phyloP scores from a whole-genome alignment of 495 filamentous ascomycete species.

The Astrothelium macrocarpum region DNA sequence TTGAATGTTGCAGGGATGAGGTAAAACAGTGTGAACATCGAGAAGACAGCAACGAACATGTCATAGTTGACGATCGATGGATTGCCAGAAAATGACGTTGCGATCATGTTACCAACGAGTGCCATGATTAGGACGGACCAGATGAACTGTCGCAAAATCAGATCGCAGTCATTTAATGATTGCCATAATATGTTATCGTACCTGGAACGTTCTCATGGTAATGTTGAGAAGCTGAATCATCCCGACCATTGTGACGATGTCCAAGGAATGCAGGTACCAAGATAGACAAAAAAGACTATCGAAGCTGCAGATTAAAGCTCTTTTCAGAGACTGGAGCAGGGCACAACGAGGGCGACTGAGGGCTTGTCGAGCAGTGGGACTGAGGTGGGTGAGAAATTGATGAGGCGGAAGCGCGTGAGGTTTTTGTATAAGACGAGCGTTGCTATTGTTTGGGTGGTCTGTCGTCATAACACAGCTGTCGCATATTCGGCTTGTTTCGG shows the following conservation, averaged over 20 bases:
- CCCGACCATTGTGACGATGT: conserved; percentile 3
- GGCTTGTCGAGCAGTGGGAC: neutral
- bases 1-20: conserved; percentile 47
- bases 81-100: conserved; percentile 45
- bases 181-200: conserved; percentile 10
- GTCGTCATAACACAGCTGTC: neutral
- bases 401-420: neutral
- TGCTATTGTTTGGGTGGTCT: neutral
- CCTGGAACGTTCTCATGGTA: conserved; percentile 13
- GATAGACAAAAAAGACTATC: neutral
- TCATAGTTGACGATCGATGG: conserved; percentile 52
- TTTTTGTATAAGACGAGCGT: neutral
- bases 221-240: conserved; percentile 9
- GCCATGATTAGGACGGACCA: conserved; percentile 59
- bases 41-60: conserved; percentile 58
- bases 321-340: neutral
- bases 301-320: neutral
- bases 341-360: neutral
- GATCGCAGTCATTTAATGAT: conserved; percentile 4
- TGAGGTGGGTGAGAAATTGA: neutral
- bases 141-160: conserved; percentile 42
- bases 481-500: neutral
- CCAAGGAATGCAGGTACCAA: neutral
- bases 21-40: conserved; percentile 54
- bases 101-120: conserved; percentile 60